A percentile compares a stretch with the other conserved stretches of the same genome.
Evolutionary conservation across 1,139 yeast species (phyloP).

Genomic region (Suhomyces chickasaworum): DNA sequence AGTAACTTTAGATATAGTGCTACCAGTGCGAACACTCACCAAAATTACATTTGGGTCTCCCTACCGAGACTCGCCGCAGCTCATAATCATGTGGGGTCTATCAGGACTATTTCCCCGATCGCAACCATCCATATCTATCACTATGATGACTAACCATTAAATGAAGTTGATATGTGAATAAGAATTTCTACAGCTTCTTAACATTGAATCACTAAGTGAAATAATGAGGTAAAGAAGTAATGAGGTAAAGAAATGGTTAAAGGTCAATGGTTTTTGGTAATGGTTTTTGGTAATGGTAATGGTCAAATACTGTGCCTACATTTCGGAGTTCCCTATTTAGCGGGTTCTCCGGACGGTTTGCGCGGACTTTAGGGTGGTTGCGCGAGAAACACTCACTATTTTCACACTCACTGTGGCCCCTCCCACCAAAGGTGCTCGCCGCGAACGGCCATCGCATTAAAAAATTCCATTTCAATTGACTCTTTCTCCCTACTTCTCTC

Average conservation of each 20-base stretch:
- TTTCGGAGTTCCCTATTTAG: too few relatives aligned
- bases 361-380: not conserved
- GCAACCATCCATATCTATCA: not conserved
- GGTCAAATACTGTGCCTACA: too few relatives aligned
- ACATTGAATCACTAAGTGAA: too few relatives aligned
- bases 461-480: not conserved
- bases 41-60: too few relatives aligned
- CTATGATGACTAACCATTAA: too few relatives aligned
- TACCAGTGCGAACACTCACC: not conserved
- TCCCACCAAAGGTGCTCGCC: not conserved
- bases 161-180: too few relatives aligned
- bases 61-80: not conserved
- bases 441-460: slow-evolving; percentile 4
- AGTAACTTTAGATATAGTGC: too few relatives aligned
- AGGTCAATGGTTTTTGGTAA: not conserved
- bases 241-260: too few relatives aligned
- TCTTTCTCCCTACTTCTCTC: not conserved
- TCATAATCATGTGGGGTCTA: not conserved
- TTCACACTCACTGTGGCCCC: not conserved
- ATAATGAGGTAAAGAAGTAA: too few relatives aligned
- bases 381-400: not conserved
- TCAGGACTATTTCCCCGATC: not conserved
- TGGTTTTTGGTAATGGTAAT: too few relatives aligned
- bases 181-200: too few relatives aligned
- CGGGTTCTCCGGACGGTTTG: slow-evolving; percentile 6